phyloP scores from a whole-genome alignment of 2,329 filamentous ascomycete species.

The Trichophyton rubrum region DNA sequence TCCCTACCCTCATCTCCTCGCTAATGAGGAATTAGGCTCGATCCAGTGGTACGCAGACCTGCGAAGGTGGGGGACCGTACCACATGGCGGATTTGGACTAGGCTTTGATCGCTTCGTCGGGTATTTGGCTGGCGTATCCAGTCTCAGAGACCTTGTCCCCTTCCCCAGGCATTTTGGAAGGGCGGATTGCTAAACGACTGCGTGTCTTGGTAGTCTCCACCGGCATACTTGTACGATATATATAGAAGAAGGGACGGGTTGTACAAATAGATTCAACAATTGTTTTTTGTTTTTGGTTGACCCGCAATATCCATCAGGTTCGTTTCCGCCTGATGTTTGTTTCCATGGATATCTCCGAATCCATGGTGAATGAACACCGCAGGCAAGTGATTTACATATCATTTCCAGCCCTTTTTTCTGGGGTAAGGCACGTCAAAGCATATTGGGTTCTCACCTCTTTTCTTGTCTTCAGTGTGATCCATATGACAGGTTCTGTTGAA shows the following conservation, averaged over 20 bases:
- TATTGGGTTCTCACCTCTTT: not conserved
- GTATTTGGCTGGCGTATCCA: slow-evolving; percentile 69
- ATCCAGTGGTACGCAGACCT: slow-evolving; percentile 83
- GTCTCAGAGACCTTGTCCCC: slow-evolving; percentile 71
- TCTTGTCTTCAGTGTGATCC: not conserved
- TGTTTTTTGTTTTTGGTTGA: not conserved
- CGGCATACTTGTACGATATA: not conserved
- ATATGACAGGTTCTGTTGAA: not conserved
- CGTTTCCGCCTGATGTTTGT: not conserved
- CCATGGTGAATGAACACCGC: no score
- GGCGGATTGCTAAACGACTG: slow-evolving; percentile 35
- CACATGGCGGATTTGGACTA: slow-evolving; percentile 81
- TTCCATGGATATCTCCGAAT: not conserved
- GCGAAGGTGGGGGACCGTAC: slow-evolving; percentile 78
- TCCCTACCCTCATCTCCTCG: slow-evolving; percentile 26
- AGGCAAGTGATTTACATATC: no score
- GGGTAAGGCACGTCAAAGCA: not conserved
- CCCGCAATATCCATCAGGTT: not conserved
- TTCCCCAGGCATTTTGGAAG: slow-evolving; percentile 60
- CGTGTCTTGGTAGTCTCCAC: not conserved
- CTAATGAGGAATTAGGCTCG: slow-evolving; percentile 34
- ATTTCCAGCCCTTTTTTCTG: not conserved
- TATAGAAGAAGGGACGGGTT: not conserved
- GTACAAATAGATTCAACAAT: not conserved
- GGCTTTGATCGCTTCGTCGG: slow-evolving; percentile 79